A percentile compares a stretch with the other conserved stretches of the same genome.
phyloP scores from a whole-genome alignment of 2,329 filamentous ascomycete genomes.

The Aureobasidium namibiae region DNA sequence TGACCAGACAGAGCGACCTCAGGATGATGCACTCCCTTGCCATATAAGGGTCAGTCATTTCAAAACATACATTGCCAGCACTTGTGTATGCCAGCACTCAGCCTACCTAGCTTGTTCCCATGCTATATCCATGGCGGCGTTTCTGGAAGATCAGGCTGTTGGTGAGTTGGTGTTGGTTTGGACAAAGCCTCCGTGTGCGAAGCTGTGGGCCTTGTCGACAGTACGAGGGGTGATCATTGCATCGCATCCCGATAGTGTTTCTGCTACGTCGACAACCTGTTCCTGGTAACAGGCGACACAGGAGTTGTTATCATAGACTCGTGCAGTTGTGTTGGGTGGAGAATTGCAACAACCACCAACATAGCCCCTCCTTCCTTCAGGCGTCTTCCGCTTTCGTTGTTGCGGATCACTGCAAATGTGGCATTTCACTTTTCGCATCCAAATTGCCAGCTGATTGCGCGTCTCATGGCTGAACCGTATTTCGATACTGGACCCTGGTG shows the following conservation, averaged over 20 bases:
- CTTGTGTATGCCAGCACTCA: neutral
- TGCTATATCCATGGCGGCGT: neutral
- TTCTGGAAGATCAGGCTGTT: neutral
- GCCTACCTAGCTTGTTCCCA: neutral
- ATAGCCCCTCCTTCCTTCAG: neutral
- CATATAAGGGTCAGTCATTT: neutral
- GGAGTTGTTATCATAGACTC: neutral
- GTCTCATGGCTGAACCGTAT: neutral
- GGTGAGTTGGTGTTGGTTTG: constrained; percentile 1
- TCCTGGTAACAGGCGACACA: too few species aligned
- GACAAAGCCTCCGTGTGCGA: too few species aligned
- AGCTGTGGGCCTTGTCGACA: neutral
- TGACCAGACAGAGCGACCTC: neutral
- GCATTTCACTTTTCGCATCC: neutral
- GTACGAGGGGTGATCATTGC: neutral
- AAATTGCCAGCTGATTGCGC: neutral
- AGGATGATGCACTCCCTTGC: neutral
- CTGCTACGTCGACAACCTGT: neutral
- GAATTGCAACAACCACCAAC: neutral
- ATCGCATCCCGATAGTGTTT: neutral
- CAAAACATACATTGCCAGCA: neutral
- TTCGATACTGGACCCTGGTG: neutral
- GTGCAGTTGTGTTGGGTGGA: neutral
- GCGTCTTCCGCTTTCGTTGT: neutral
- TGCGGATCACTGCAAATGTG: neutral